A percentile compares a stretch with the other conserved stretches of the same genome.
phyloP scores from a whole-genome alignment of 2,329 filamentous ascomycete species.

The Juglanconis juglandina region DNA sequence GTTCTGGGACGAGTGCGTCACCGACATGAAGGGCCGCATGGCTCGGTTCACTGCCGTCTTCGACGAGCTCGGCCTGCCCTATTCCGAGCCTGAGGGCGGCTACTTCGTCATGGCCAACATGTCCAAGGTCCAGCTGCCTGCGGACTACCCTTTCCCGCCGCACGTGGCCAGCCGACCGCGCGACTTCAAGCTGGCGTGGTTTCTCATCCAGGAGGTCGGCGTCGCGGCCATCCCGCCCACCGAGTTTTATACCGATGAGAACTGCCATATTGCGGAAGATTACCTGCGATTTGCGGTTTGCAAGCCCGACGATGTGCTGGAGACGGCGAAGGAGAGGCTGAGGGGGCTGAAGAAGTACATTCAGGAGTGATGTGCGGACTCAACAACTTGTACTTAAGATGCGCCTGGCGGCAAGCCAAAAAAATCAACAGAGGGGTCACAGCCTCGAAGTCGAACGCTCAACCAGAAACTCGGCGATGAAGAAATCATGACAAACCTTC shows the following conservation, averaged over 20 bases:
- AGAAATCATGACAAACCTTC: no score
- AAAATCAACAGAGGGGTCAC: no score
- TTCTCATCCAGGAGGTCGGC: constrained; percentile 92
- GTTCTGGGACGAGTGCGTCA: constrained; percentile 83
- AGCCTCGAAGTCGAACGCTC: no score
- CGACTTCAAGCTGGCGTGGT: constrained; percentile 95
- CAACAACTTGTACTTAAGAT: neutral
- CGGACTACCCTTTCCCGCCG: constrained; percentile 80
- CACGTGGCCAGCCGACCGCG: constrained; percentile 83
- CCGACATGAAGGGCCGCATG: constrained; percentile 88
- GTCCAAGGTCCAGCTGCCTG: constrained; percentile 78
- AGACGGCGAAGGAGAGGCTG: constrained; percentile 72
- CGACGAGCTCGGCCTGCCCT: constrained; percentile 71
- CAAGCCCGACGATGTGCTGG: constrained; percentile 84
- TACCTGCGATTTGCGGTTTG: constrained; percentile 95
- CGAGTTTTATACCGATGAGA: constrained; percentile 88
- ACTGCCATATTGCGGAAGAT: constrained; percentile 82
- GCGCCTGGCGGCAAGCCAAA: neutral
- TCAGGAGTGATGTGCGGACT: constrained; percentile 6
- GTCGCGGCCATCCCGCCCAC: constrained; percentile 95
- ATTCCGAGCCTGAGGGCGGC: constrained; percentile 90
- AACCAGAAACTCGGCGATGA: no score
- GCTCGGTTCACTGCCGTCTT: constrained; percentile 80
- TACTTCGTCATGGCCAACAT: constrained; percentile 98
- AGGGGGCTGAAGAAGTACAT: constrained; percentile 72